phyloP scores from a whole-genome alignment of 345 rosid species.

The Ceriops tagal region DNA sequence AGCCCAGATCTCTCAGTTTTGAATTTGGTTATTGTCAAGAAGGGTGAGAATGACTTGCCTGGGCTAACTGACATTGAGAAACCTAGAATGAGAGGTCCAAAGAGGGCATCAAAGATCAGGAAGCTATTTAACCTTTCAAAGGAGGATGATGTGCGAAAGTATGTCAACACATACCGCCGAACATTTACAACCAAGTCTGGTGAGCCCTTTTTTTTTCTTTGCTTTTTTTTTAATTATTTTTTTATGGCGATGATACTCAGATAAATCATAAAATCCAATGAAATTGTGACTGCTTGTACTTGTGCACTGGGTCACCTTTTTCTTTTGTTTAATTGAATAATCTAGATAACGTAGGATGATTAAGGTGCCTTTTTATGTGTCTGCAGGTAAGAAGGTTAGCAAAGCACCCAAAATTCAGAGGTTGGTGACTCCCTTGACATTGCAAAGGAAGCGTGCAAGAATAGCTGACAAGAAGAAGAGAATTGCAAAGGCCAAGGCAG shows the following conservation, averaged over 20 bases:
- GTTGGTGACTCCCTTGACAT: conserved; percentile 25
- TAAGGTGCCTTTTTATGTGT: neutral
- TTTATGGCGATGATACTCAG: neutral
- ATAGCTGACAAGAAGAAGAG: conserved; percentile 30
- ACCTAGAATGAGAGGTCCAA: conserved; percentile 87
- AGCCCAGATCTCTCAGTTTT: conserved; percentile 77
- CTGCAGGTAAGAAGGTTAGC: conserved; percentile 26
- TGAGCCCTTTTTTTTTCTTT: conserved; percentile 5
- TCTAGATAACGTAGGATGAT: neutral
- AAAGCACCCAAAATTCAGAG: conserved; percentile 32
- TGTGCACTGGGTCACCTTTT: no score
- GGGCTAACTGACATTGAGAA: conserved; percentile 70
- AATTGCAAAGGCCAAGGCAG: conserved; percentile 28
- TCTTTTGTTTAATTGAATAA: no score
- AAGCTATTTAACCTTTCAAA: conserved; percentile 68
- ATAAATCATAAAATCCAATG: no score
- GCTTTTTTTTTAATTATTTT: no score
- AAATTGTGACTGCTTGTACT: no score
- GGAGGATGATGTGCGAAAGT: conserved; percentile 77
- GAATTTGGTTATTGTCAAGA: conserved; percentile 75
- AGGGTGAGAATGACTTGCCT: conserved; percentile 77
- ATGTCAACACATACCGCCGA: conserved; percentile 80
- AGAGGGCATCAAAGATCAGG: conserved; percentile 77
- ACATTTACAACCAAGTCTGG: conserved; percentile 75
- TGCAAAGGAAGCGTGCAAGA: conserved; percentile 28